Evolutionary conservation across 192 early-diverging fungal genomes (phyloP), one percentile per base, ranked within the genome.

Genomic region (Umbelopsis isabellina): DNA sequence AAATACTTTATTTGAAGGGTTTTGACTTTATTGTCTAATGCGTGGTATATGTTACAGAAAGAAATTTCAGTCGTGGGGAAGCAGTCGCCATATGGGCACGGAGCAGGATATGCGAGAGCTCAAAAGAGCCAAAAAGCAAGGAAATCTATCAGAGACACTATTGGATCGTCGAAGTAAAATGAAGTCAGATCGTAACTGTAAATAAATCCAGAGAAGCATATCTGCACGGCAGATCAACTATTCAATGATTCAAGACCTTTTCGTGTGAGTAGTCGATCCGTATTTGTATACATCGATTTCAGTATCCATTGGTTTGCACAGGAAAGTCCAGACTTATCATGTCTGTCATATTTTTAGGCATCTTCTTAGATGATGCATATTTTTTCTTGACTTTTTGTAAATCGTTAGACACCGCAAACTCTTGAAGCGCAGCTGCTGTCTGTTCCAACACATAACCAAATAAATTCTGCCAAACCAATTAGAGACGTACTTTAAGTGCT

Each of bases 121-220:
- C 48, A 82, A 83, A 58, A 81, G 78, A 74, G 93, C 93, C 2
- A 87, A 85, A 67, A 84, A 91, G 58, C 82, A 90, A 65, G 93
- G 93, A 10, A 84, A 77, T 1, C 76, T 93, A 68, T 83, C 90
- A 47, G 93, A 95, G 74, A 84, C 91, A 21, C 67, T 95, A 25
- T 71, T 95, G 48, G 91, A 94, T 83, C 87, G 93, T 27, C 79
- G 93, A 49, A 86, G 85, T 69, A 94, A 94, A 79, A 75, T 94
- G 23, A 95, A 95, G 68, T 86, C 89, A 15, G 93, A 95, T 80
- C 90, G 91, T 46, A 91, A 92, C 71, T 92, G 92, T 80, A 93
- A 92, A 79, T 92, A 76, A 83, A 65, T 49, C 30, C 16, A 46
- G 47, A 71, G 55, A 61, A 3, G 16, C 25, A 22, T 25, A 52